Evolutionary conservation across 306 rosid genomes (phyloP).

Genomic region (Neltuma alba): DNA sequence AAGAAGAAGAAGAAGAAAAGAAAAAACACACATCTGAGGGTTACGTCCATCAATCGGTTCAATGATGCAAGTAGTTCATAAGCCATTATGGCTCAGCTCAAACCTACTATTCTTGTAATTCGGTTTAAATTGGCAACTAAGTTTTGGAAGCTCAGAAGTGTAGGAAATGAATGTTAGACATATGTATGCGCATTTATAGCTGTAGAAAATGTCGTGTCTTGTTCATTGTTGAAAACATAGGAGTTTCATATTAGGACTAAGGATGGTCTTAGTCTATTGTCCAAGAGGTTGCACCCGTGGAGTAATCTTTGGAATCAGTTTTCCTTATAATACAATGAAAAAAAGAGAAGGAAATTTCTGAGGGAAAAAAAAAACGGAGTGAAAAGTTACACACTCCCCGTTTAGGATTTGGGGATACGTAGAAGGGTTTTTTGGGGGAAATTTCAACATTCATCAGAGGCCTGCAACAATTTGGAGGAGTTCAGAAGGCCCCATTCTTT

Average conservation of each 20-base stretch:
- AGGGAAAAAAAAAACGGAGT: neutral
- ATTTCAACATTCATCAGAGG: constrained; percentile 18
- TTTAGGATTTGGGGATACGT: neutral
- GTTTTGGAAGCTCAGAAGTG: constrained; percentile 20
- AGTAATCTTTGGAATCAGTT: neutral
- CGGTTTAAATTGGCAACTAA: neutral
- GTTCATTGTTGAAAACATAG: constrained; percentile 20
- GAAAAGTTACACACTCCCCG: constrained; percentile 13
- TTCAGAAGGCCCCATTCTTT: constrained; percentile 7
- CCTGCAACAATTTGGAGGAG: neutral
- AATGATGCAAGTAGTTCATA: neutral
- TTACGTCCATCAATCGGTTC: neutral
- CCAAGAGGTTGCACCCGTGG: neutral
- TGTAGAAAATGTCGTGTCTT: constrained; percentile 19
- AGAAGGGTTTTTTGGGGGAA: neutral
- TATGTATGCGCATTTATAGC: constrained; percentile 6
- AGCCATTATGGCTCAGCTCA: neutral
- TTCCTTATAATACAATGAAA: neutral
- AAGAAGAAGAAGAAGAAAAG: no score
- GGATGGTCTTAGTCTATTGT: neutral
- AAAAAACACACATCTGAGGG: no score
- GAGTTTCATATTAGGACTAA: constrained; percentile 13
- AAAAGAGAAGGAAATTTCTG: neutral
- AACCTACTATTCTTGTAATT: neutral
- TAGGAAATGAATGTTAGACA: constrained; percentile 15